Evolutionary conservation across 345 rosid genomes (phyloP).

Genomic region (Eucalyptus brandiana): DNA sequence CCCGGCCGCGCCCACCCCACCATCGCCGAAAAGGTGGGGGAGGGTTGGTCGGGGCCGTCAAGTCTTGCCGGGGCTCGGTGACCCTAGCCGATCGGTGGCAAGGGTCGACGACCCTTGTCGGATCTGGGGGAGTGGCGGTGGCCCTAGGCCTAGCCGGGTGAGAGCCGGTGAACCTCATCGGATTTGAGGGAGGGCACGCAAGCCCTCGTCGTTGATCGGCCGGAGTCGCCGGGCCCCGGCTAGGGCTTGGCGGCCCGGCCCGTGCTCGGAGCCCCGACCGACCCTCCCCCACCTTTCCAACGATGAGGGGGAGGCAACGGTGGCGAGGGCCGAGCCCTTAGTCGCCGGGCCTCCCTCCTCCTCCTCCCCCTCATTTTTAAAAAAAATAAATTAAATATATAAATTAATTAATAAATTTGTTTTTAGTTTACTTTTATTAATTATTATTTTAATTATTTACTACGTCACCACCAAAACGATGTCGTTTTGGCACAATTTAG

Average conservation of each 20-base stretch:
- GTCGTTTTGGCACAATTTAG: rapidly evolving
- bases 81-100: rapidly evolving
- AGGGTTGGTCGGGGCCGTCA: no score
- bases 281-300: no score
- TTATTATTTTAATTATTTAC: no score
- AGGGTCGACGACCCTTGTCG: rapidly evolving
- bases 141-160: rapidly evolving
- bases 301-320: rapidly evolving
- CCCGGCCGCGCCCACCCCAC: no score
- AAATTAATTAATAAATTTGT: no score
- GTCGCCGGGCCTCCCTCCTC: no score
- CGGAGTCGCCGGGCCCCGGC: rapidly evolving
- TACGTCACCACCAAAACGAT: rapidly evolving
- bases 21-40: rapidly evolving
- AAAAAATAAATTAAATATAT: no score
- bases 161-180: rapidly evolving
- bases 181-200: no score
- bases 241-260: rapidly evolving
- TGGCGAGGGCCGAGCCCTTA: no score
- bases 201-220: rapidly evolving
- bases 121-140: rapidly evolving
- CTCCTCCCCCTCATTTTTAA: no score
- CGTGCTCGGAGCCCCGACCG: no score
- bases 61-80: rapidly evolving
- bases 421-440: no score